Base-by-base conservation (phyloP, 2,329 filamentous ascomycete genomes). In the Juglanconis sp. region DNA sequence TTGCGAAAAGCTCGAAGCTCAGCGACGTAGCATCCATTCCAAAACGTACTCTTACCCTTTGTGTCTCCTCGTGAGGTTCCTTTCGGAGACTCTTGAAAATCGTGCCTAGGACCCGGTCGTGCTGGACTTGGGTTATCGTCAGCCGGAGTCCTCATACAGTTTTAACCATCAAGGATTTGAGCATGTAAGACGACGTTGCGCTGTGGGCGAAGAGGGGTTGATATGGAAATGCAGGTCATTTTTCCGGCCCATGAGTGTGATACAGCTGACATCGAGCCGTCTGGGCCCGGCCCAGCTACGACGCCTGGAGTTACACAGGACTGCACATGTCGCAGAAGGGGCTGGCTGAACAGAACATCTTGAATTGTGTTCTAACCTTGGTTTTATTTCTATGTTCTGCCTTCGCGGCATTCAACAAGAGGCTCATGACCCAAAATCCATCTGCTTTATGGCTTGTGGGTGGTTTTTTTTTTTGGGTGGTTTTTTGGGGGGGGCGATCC, bases 1-100 rank as follows among this genome's bases (percentile, higher is more conserved):
- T 60, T 47, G 57, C 57, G 34, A 60, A 60, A 15, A 60, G 57
- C 40, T 60, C 52, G 30, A 60, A 60, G 49, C 58, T 60, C 10
- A 60, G 9, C 3, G 53, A 47, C 13, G 48, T 42, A 4, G 53
- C 34, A 9, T 56, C 58, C 58, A 60, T 60, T 13, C 40, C 47
- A 15, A 9, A 57, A 24, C 30, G 51, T 44, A 44, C 36, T 42
- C 4, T 5, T 42, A 10, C 15, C 42, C 4, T 52, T 10, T 36
- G 8, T 44, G 15, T 8, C 46, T 15, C 46, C 52, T 24, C 9
- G 15, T 9, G 42, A 6, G 11, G 7, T 13, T 13, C n/a, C 36
- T 42, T 32, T 4, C 31, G 31, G 24, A 30, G 47, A 47, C 15
- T 34, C 9, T 5, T 2, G 9, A 30, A 36, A 17, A 15, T n/a